Evolutionary conservation across 768 basidiomycete genomes (phyloP).

Genomic region (Austroboletus festivus): DNA sequence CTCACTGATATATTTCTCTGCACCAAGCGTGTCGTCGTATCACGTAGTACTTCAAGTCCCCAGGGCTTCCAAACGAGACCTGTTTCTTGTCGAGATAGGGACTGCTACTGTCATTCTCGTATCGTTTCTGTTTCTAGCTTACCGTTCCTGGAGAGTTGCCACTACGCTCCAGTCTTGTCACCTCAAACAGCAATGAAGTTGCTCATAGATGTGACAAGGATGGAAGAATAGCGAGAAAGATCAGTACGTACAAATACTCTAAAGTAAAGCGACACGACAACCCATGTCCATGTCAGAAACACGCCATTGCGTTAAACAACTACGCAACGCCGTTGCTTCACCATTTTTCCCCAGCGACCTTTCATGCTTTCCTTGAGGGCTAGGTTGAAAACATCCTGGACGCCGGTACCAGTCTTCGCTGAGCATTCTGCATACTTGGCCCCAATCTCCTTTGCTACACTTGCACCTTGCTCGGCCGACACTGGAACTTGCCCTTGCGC

Average conservation of each 20-base stretch:
- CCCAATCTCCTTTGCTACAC: slow-evolving; percentile 90
- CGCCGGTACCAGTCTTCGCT: slow-evolving; percentile 86
- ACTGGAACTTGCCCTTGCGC: slow-evolving; percentile 88
- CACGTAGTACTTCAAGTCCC: slow-evolving; percentile 27
- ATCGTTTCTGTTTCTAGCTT: slow-evolving; percentile 35
- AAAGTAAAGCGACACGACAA: slow-evolving; percentile 7
- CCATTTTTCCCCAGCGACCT: slow-evolving; percentile 70
- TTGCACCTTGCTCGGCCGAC: slow-evolving; percentile 74
- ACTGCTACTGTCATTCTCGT: slow-evolving; percentile 32
- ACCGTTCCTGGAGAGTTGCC: slow-evolving; percentile 26
- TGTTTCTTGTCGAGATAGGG: slow-evolving; percentile 34
- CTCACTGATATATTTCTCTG: slow-evolving; percentile 16
- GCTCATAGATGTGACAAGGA: slow-evolving; percentile 9
- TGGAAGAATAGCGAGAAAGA: slow-evolving; percentile 26
- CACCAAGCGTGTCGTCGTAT: slow-evolving; percentile 6
- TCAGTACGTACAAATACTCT: slow-evolving; percentile 32
- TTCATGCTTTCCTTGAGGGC: slow-evolving; percentile 89
- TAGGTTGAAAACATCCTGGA: slow-evolving; percentile 87
- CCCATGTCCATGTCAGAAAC: slow-evolving; percentile 8
- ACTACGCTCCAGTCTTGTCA: slow-evolving; percentile 15
- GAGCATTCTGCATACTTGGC: slow-evolving; percentile 93
- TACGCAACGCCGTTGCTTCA: slow-evolving; percentile 70
- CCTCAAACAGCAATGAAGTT: slow-evolving; percentile 25
- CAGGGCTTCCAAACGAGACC: slow-evolving; percentile 31
- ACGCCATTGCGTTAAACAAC: slow-evolving; percentile 35